Conservation (phyloP, 495 filamentous ascomycete species). For the Neurospora sp. region DNA sequence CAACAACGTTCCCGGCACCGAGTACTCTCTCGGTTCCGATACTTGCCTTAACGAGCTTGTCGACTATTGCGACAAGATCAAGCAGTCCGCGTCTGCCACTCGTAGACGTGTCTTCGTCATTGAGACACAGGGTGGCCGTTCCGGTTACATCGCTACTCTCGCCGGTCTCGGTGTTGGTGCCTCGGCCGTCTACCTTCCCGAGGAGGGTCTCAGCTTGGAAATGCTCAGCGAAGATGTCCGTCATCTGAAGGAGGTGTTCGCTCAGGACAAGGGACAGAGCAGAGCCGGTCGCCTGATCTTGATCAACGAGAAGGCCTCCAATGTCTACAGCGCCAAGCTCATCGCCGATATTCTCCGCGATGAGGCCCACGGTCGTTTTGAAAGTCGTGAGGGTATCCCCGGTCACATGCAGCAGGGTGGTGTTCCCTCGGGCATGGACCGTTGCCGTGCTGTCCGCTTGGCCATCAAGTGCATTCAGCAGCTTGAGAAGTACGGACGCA, state of each 20-base stretch:
- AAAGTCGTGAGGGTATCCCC: constrained; percentile 85
- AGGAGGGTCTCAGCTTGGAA: constrained; percentile 88
- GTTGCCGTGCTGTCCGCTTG: constrained; percentile 82
- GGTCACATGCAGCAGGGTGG: constrained; percentile 97
- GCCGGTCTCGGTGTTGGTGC: constrained; percentile 84
- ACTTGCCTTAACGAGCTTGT: constrained; percentile 97
- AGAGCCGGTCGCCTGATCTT: constrained; percentile 91
- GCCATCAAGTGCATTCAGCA: constrained; percentile 88
- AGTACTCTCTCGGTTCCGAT: constrained; percentile 94
- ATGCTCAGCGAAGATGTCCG: constrained; percentile 90
- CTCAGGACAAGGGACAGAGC: constrained; percentile 76
- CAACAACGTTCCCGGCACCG: constrained; percentile 96
- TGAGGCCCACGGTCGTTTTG: constrained; percentile 85
- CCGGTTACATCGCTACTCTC: constrained; percentile 87
- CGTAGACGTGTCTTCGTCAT: constrained; percentile 93
- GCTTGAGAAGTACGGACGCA: constrained; percentile 64
- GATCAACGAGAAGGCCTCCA: constrained; percentile 84
- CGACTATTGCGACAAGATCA: constrained; percentile 92
- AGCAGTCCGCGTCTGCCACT: constrained; percentile 89
- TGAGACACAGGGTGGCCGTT: constrained; percentile 92
- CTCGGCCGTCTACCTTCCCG: constrained; percentile 92
- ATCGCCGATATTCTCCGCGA: constrained; percentile 93
- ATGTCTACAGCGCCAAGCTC: constrained; percentile 82
- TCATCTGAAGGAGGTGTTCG: constrained; percentile 78
- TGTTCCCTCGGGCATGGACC: constrained; percentile 89